A percentile compares a stretch with the other conserved stretches of the same genome.
These are phyloP conservation scores for Staphylotrichum longicolle DNA, from an alignment of 495 filamentous ascomycete species.

Conservation along the genomic window DNA sequence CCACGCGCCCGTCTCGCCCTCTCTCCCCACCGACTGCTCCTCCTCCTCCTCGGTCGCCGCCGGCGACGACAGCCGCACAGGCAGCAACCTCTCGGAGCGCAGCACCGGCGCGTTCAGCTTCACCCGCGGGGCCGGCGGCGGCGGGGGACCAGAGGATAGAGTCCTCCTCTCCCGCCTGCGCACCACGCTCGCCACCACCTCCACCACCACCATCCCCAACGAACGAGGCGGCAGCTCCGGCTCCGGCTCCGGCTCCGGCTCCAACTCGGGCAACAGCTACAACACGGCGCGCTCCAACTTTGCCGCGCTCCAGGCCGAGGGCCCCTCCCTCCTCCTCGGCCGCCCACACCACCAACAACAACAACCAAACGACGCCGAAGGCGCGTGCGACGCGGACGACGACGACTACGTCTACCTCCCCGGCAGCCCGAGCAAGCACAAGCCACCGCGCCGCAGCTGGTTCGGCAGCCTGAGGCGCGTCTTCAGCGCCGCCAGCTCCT, in stretches of 20 bases:
- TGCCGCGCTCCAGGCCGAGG: conserved; percentile 62
- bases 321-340: conserved; percentile 57
- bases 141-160: neutral
- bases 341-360: neutral
- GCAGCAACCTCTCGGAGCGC: conserved; percentile 44
- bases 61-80: conserved; percentile 30
- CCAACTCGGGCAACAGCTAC: conserved; percentile 25
- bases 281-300: conserved; percentile 60
- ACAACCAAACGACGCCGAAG: neutral
- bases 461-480: conserved; percentile 49
- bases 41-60: conserved; percentile 12
- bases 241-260: neutral
- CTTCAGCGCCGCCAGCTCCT: conserved; percentile 32
- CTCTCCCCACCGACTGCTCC: neutral
- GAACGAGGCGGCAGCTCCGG: neutral
- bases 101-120: conserved; percentile 40
- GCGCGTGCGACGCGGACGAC: conserved; percentile 2
- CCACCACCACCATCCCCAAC: neutral
- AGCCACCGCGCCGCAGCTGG: conserved; percentile 41
- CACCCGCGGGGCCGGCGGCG: conserved; percentile 12
- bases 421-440: conserved; percentile 51
- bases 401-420: conserved; percentile 31
- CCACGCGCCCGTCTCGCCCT: neutral
- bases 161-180: conserved; percentile 10
- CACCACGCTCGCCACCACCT: conserved; percentile 3